phyloP scores from a whole-genome alignment of 176 grass and related monocot genomes.

The Secale cereale region DNA sequence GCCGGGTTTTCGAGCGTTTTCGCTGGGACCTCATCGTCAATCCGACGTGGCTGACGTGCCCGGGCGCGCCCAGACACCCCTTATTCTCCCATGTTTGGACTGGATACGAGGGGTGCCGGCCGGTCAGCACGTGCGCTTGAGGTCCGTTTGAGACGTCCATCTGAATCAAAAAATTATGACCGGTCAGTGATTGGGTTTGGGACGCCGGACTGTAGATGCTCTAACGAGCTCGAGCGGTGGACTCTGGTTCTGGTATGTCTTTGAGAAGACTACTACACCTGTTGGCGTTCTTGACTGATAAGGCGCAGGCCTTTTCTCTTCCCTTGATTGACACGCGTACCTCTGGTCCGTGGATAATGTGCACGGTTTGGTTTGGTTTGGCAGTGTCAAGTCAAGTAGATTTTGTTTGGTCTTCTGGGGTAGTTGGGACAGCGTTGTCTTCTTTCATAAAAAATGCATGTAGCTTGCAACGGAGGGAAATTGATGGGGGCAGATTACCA shows the following conservation, averaged over 20 bases:
- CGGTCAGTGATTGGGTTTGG: too few species aligned
- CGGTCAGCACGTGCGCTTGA: too few species aligned
- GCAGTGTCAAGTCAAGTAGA: background rate
- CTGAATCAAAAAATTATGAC: too few species aligned
- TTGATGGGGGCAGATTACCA: constrained; percentile 12
- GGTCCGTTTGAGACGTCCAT: too few species aligned
- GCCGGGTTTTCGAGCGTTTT: too few species aligned
- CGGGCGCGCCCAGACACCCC: too few species aligned
- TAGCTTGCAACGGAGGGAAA: constrained; percentile 3
- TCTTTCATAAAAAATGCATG: background rate
- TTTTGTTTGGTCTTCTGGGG: background rate
- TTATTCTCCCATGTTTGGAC: too few species aligned
- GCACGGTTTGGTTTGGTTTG: background rate
- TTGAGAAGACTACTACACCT: background rate
- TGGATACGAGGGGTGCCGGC: too few species aligned
- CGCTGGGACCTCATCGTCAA: too few species aligned
- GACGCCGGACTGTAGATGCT: too few species aligned
- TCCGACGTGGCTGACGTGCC: too few species aligned
- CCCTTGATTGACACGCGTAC: background rate
- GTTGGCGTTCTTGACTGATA: background rate
- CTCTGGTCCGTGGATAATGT: background rate
- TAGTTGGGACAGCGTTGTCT: background rate
- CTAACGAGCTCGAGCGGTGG: background rate
- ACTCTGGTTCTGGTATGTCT: background rate
- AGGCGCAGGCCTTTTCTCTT: background rate